phyloP scores from a whole-genome alignment of 2,329 filamentous ascomycete genomes.

The Epichloe hybrida region DNA sequence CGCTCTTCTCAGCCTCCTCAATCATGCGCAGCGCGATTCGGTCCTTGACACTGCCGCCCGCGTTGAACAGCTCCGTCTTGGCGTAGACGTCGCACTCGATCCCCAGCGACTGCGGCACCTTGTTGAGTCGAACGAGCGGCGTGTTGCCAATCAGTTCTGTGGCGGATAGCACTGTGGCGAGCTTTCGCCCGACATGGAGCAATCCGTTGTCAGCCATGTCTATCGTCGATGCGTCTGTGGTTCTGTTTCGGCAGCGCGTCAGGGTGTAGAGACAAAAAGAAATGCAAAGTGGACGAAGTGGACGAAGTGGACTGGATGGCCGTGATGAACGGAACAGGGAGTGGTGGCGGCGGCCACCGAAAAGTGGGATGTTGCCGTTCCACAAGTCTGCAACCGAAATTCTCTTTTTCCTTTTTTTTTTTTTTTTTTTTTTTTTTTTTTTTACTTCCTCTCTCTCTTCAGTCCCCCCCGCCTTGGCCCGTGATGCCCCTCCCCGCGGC shows the following conservation, averaged over 20 bases:
- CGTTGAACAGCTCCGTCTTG: conserved; percentile 88
- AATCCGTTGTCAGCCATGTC: conserved; percentile 2
- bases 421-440: too few relatives aligned
- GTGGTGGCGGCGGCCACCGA: too few relatives aligned
- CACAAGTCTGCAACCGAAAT: too few relatives aligned
- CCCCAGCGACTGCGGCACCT: conserved; percentile 78
- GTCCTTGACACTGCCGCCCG: conserved; percentile 87
- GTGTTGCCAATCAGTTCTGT: conserved; percentile 90
- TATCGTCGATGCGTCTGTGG: neutral
- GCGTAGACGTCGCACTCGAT: conserved; percentile 82
- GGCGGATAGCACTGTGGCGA: conserved; percentile 43
- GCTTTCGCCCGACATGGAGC: conserved; percentile 12
- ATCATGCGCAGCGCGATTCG: conserved; percentile 95
- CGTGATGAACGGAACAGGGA: too few relatives aligned
- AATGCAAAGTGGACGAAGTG: neutral
- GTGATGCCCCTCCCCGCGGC: too few relatives aligned
- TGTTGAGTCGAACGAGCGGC: conserved; percentile 87
- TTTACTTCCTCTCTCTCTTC: too few relatives aligned
- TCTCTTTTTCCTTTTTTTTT: too few relatives aligned
- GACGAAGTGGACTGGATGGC: too few relatives aligned
- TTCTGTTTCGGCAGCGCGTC: neutral
- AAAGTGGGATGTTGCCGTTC: too few relatives aligned
- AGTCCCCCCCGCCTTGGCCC: too few relatives aligned
- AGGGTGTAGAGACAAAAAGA: neutral
- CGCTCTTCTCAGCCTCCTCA: conserved; percentile 80